Base-by-base conservation (phyloP, 1,284 basidiomycete genomes). In the Trichosporon inkin region DNA sequence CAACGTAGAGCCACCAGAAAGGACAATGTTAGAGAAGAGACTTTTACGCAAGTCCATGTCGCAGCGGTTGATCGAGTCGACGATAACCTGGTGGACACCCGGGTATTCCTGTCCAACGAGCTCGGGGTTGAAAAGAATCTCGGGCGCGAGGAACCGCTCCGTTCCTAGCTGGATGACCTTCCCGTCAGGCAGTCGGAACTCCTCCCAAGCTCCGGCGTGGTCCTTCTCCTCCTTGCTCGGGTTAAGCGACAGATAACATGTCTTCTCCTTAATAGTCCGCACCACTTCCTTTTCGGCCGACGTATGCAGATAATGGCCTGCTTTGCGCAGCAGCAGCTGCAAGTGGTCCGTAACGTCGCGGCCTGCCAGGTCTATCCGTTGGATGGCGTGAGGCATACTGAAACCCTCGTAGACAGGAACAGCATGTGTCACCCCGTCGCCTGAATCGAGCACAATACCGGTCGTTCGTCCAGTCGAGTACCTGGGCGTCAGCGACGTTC, bases 361-460 rank as follows among this genome's bases (percentile, higher is more conserved):
- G 68, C 96, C 96, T 20, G 96, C 96, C 6, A 99, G 86, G 76
- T 99, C 96, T 59, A 98, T 88, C 71, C 96, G 82, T 57, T 93
- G 87, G 67, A 99, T 95, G 37, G 96, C 95, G 74, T 99, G 92
- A 37, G 95, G 94, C 91, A 99, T 97, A 10, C 92, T 94, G 81
- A 99, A 99, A 0, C 96, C 96, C 76, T 99, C 96, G 72, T 96
- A 99, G 10, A 99, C 96, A 3, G 96, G 96, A 3, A 99, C 96
- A 3, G 96, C 92, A 69, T 99, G 96, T 19, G 96, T 98, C 2
- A 99, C 96, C 20, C 96, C 96, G 74, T 99, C 96, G 11, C 96
- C 96, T 3, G 96, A 98, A 76, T 99, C 96, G 14, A 99, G 84
- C 3, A 99, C 96, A 60, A 99, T 97, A 38, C 96, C 96, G 32